phyloP scores from a whole-genome alignment of 2,329 filamentous ascomycete species.

The Ophiostoma sp. region DNA sequence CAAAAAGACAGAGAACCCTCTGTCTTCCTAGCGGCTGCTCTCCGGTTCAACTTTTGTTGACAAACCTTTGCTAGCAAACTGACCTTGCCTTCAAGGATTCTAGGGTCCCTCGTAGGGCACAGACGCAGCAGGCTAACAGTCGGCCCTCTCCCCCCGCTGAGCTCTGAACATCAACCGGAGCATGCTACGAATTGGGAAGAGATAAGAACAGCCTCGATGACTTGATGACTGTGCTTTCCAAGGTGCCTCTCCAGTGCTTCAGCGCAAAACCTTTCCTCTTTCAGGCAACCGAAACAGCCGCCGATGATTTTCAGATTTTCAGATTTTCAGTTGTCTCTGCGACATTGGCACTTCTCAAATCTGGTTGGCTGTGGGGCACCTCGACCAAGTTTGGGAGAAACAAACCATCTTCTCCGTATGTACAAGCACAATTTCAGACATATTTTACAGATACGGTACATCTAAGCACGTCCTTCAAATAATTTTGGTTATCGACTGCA shows the following conservation, averaged over 20 bases:
- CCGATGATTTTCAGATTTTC: neutral
- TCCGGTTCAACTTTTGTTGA: too few species aligned
- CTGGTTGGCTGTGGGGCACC: neutral
- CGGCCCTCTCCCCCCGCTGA: neutral
- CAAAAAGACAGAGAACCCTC: neutral
- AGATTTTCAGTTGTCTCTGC: neutral
- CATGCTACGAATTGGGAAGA: conserved; percentile 13
- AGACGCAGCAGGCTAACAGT: conserved; percentile 6
- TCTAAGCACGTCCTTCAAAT: neutral
- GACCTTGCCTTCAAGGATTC: neutral
- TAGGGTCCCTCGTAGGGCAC: conserved; percentile 16
- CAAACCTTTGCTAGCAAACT: neutral
- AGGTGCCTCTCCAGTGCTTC: too few species aligned
- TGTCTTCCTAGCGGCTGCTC: too few species aligned
- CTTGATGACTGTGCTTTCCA: neutral
- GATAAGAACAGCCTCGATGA: neutral
- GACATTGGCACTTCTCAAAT: neutral
- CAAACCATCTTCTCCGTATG: neutral
- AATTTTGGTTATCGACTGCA: conserved; percentile 7
- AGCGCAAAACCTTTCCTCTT: conserved; percentile 16
- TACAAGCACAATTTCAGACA: too few species aligned
- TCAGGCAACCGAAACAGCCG: conserved; percentile 20
- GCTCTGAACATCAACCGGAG: neutral
- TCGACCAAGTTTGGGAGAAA: neutral
- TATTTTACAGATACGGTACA: neutral